Conservation (phyloP, 192 early-diverging fungal genomes). For the Tieghemiomyces parasiticus region DNA sequence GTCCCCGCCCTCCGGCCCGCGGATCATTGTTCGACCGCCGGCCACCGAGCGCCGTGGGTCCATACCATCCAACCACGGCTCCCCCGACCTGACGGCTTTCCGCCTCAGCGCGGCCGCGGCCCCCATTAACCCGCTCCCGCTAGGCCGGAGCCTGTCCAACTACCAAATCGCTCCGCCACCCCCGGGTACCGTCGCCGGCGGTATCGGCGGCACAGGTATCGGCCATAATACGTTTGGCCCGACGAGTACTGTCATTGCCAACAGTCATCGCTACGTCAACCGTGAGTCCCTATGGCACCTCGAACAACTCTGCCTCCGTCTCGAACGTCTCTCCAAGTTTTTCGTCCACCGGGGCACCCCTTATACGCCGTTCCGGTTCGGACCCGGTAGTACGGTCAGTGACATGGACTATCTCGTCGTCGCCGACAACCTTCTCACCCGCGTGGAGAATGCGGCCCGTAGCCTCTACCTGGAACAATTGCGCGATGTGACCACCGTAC, state of each 20-base stretch:
- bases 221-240: no score
- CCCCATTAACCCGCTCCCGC: not conserved
- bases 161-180: not conserved
- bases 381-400: conserved; percentile 30
- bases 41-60: not conserved
- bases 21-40: conserved; percentile 3
- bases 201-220: no score
- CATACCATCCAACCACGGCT: no score
- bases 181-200: not conserved
- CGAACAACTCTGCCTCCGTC: conserved; percentile 11
- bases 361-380: conserved; percentile 4
- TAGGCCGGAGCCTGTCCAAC: not conserved
- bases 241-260: no score
- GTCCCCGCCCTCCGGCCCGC: conserved; percentile 4
- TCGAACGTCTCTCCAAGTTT: conserved; percentile 16
- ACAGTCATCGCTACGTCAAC: no score
- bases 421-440: conserved; percentile 35
- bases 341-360: conserved; percentile 11
- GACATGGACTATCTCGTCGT: conserved; percentile 30
- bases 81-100: no score
- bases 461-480: not conserved
- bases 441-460: conserved; percentile 24
- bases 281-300: conserved; percentile 9
- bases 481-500: not conserved
- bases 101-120: not conserved